Evolutionary conservation across 192 early-diverging fungal genomes (phyloP), one percentile per base, ranked within the genome.

Genomic region (Coemansia sp.): DNA sequence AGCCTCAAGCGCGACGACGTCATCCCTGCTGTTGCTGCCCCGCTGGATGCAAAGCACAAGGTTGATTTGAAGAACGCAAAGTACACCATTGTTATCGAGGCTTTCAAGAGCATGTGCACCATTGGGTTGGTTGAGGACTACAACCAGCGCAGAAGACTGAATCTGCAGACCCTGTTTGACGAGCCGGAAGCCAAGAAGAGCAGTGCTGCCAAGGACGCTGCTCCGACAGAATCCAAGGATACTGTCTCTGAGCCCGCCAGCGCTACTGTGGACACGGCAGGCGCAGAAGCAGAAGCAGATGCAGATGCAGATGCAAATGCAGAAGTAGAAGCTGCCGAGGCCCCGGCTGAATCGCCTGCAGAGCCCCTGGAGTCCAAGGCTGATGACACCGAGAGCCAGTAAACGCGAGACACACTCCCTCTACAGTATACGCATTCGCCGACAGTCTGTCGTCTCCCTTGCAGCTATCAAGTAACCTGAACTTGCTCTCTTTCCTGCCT

Each of bases 81-180:
- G 33, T 48, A 71, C 55, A 71, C 73, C 6, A 18, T 77, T 9
- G 73, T 77, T 33, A 71, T 77, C 18, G 73, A 77, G 37, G 63
- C 56, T 9, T 77, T 77, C 55, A 77, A 77, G 47, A 77, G 63
- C 58, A 62, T 77, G 50, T 69, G 67, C 18, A 53, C 58, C 3
- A 50, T 77, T 11, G 73, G 73, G 9, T 47, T 77, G 29, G 67
- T 77, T 9, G 55, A 66, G 43, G 42, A 70, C 55, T 77, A 71
- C 63, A 70, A 65, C 33, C 39, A 53, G 2, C 73, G 70, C 28
- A 48, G 40, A 17, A 52, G 73, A 20, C 44, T 62, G 17, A 77
- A 77, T 33, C 56, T 77, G 28, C 67, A 71, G 52, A 71, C 73
- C 14, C 54, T 77, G 30, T 65, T 71, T 33, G 67, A 77, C 44